Base-by-base conservation (phyloP, 345 rosid genomes). In the Pugionium dolabratum region DNA sequence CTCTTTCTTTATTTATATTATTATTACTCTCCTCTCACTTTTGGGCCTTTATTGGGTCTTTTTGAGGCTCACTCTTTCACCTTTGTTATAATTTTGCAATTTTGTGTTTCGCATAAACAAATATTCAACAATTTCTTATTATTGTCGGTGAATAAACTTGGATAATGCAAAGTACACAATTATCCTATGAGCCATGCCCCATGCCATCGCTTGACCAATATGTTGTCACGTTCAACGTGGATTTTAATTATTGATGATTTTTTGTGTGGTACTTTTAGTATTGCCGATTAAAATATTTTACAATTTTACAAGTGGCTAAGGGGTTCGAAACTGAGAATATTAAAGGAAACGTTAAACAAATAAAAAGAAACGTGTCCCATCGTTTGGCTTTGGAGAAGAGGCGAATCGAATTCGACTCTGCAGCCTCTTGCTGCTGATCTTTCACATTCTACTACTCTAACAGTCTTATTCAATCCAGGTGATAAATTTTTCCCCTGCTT, bases 351-450 rank as follows among this genome's bases (percentile, higher is more conserved):
- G 39, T 54, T 6, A 18, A 18, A 18, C 18, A 18, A 18, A 18
- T 18, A 18, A 18, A 18, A 18, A 18, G 18, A 18, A 18, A 18
- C 18, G 18, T 18, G 18, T 55, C 6, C 31, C 31, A 27, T 40
- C 35, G 54, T 45, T 65, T 45, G 71, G 18, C 45, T 36, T 55
- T 10, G 46, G 45, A 34, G 37, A 35, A 44, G 62, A 55, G 30
- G 55, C 55, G 71, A 56, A 67, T 67, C 56, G 46, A 61, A 60
- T 69, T 52, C 74, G 54, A 33, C 37, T 36, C 18, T 18, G 18
- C 18, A 18, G 18, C 18, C 42, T 47, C 41, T 61, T 33, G 4
- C 30, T 37, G 36, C 30, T 3, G 56, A 64, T 43, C 70, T 8
- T 37, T 35, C 18, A 18, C 18, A 18, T 18, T 18, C 18, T 18